Percentiles rank a stretch among this genome's conserved stretches.
phyloP scores from a whole-genome alignment of 306 rosid genomes.

The Sophora flavescens region DNA sequence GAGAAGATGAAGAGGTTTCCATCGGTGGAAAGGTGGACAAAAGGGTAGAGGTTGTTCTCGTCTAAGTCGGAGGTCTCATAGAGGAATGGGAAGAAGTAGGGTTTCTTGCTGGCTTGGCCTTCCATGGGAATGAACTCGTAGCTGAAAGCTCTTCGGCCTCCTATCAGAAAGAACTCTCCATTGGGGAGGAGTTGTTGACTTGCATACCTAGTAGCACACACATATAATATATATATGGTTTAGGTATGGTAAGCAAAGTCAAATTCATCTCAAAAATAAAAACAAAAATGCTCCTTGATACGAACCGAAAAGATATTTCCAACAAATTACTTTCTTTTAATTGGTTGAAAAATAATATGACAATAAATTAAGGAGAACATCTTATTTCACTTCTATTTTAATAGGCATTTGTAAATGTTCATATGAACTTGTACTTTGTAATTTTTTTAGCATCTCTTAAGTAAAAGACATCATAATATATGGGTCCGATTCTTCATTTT shows the following conservation, averaged over 20 bases:
- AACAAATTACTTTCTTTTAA: too few relatives aligned
- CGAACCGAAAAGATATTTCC: too few relatives aligned
- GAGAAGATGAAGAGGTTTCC: conserved; percentile 82
- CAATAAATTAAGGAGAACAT: too few relatives aligned
- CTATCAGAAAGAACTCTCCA: conserved; percentile 69
- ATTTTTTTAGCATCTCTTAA: too few relatives aligned
- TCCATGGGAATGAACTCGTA: conserved; percentile 69
- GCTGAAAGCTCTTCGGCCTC: conserved; percentile 75
- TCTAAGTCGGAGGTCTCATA: conserved; percentile 70
- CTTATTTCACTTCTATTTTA: too few relatives aligned
- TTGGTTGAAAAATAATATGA: too few relatives aligned
- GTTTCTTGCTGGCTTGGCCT: conserved; percentile 37
- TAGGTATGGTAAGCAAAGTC: neutral
- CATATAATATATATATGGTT: neutral
- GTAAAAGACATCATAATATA: too few relatives aligned
- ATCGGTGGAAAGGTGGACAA: conserved; percentile 73
- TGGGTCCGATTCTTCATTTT: too few relatives aligned
- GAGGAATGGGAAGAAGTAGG: conserved; percentile 56
- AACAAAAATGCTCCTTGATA: too few relatives aligned
- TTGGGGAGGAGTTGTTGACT: conserved; percentile 68
- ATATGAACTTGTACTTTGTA: too few relatives aligned
- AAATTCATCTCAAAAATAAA: neutral
- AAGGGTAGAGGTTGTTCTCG: conserved; percentile 92
- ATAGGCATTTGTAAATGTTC: too few relatives aligned
- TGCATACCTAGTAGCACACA: conserved; percentile 54